Evolutionary conservation across 2,329 filamentous ascomycete species (phyloP).

Genomic region (Colletotrichum eremochloae): DNA sequence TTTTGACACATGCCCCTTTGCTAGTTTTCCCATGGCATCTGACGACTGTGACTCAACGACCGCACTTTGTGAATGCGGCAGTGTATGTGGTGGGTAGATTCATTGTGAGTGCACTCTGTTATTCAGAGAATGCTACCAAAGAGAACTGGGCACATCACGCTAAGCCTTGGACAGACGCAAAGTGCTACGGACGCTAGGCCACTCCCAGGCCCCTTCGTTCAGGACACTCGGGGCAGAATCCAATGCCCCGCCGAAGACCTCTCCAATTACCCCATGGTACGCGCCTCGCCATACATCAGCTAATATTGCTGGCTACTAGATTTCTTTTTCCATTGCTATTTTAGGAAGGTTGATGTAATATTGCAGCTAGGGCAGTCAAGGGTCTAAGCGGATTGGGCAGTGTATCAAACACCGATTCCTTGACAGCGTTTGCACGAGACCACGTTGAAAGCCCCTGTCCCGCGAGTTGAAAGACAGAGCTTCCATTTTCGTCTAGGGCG

Average conservation of each 20-base stretch:
- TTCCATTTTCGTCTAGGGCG: too few species aligned
- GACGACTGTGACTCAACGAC: neutral
- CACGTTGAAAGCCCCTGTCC: too few species aligned
- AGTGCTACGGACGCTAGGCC: neutral
- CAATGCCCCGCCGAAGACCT: neutral
- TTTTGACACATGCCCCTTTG: neutral
- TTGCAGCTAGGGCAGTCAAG: too few species aligned
- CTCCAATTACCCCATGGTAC: neutral
- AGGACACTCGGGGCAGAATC: neutral
- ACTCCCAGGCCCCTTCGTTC: neutral
- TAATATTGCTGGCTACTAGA: too few species aligned
- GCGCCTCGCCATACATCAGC: neutral
- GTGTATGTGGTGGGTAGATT: neutral
- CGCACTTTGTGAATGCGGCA: neutral
- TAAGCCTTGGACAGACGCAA: neutral
- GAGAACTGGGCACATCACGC: neutral
- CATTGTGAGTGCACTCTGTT: neutral
- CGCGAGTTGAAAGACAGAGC: too few species aligned
- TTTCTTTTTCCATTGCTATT: neutral
- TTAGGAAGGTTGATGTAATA: too few species aligned
- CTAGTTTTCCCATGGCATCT: neutral
- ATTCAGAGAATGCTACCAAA: neutral
- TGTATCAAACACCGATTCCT: too few species aligned
- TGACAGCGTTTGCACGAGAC: neutral
- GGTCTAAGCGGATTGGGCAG: too few species aligned